Conservation (phyloP, 495 filamentous ascomycete genomes). For the Neurospora tetraspora region DNA sequence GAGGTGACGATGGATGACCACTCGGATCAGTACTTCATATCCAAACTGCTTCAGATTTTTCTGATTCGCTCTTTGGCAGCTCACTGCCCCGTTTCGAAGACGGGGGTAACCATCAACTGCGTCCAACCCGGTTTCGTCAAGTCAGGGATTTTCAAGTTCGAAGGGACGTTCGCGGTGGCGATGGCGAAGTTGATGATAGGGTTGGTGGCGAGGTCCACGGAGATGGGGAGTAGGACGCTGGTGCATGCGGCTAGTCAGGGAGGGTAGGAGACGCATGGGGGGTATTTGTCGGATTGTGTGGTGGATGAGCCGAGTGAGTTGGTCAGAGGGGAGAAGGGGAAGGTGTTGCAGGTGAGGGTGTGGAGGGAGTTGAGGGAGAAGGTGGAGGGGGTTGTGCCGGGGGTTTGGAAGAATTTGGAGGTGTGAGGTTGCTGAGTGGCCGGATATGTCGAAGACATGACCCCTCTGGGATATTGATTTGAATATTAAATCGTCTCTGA, state of each 20-base stretch:
- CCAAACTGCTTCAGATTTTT: constrained; percentile 33
- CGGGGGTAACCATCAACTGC: constrained; percentile 1
- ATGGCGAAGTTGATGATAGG: constrained; percentile 16
- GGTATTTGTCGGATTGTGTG: constrained; percentile 30
- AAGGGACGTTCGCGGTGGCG: neutral
- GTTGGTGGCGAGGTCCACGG: constrained; percentile 27
- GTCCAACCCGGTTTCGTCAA: constrained; percentile 6
- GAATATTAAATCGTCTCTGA: neutral
- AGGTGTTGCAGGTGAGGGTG: constrained; percentile 22
- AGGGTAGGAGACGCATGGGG: constrained; percentile 27
- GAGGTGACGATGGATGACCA: neutral
- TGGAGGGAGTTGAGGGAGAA: constrained; percentile 43
- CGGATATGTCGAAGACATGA: neutral
- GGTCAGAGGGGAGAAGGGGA: neutral
- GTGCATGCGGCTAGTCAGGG: constrained; percentile 27
- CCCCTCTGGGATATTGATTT: too few relatives aligned
- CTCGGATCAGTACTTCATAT: constrained; percentile 23
- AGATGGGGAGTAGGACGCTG: constrained; percentile 35
- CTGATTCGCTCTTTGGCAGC: constrained; percentile 27
- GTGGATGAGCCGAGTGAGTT: constrained; percentile 1
- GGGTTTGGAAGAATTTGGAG: constrained; percentile 10
- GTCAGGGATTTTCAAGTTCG: neutral
- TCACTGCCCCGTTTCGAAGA: neutral
- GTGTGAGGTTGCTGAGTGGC: neutral
- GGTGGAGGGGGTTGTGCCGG: constrained; percentile 32